Percentiles rank a stretch among this genome's conserved stretches.
Conservation (phyloP, 139 green algal genomes). For the Coelastrella sp. region DNA sequence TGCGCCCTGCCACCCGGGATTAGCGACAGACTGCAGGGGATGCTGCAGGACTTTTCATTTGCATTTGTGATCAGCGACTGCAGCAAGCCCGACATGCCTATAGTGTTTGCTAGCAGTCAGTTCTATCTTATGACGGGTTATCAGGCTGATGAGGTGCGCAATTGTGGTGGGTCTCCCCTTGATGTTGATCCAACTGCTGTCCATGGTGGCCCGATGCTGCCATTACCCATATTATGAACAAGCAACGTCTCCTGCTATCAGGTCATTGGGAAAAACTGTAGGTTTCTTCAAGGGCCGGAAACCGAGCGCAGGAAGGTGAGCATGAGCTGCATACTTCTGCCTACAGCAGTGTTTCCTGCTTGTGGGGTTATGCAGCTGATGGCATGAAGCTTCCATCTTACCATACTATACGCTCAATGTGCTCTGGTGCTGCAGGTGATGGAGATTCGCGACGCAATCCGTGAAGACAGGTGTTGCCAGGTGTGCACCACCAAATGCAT, state of each 20-base stretch:
- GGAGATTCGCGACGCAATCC: conserved; percentile 84
- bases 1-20: neutral
- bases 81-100: conserved; percentile 89
- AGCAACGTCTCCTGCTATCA: neutral
- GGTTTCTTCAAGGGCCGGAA: conserved; percentile 89
- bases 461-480: conserved; percentile 71
- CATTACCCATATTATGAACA: neutral
- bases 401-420: neutral
- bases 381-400: neutral
- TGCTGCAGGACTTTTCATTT: conserved; percentile 44
- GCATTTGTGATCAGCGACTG: conserved; percentile 89
- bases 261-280: conserved; percentile 91
- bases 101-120: conserved; percentile 86
- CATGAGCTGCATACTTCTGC: neutral
- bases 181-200: neutral
- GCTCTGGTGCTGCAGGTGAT: conserved; percentile 14
- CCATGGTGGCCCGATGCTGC: too few species aligned
- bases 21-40: neutral
- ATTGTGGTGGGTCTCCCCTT: neutral
- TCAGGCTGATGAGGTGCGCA: conserved; percentile 82
- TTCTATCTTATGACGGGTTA: conserved; percentile 94
- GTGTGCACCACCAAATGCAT: conserved; percentile 48
- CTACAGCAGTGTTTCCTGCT: too few species aligned
- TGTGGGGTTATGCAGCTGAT: too few species aligned
- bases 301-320: conserved; percentile 79